Base-by-base conservation (phyloP, 148 eudicot species). In the Spergularia bocconei region DNA sequence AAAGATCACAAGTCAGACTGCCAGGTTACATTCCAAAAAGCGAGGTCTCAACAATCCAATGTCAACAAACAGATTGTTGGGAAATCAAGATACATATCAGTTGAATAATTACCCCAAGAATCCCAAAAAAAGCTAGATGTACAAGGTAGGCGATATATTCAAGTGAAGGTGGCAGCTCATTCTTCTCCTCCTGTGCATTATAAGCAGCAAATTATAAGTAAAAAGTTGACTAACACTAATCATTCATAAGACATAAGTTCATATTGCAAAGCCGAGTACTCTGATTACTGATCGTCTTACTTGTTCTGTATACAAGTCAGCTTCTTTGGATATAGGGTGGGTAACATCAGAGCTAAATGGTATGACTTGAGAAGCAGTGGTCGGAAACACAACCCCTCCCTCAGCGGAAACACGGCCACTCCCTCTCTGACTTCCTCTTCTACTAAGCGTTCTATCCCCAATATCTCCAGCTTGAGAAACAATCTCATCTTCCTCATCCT, bases 71-170 rank as follows among this genome's bases (percentile, higher is more conserved):
- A 11, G 58, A 3, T 44, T 44, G 10, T 44, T 44, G 48, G 48
- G 48, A 44, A 29, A 29, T 29, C 36, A 29, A 44, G 48, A n/a
- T n/a, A n/a, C 8, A 44, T 0, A 4, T 6, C 0, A n/a, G 3
- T 16, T 13, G 17, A 75, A 53, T 57, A 20, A 12, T 71, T 70
- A 75, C 78, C 96, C 96, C 98, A 91, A 64, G 89, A 79, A 92
- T 87, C 62, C 98, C 98, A 67, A 87, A 87, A 48, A 89, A 82
- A 41, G 96, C 83, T 48, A 90, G 85, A 77, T 85, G 86, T 68
- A 86, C n/a, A 41, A 90, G 88, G 81, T 82, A 85, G 63, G 87
- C 79, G 70, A 78, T 44, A 81, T 92, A 87, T 53, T 82, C 87
- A 78, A 92, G 47, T 50, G 79, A 74, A 79, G 93, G 82, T 13